A percentile compares a stretch with the other conserved stretches of the same genome.
Conservation (phyloP, 1,139 yeast genomes). For the Zygosaccharomyces pseudobailii region DNA sequence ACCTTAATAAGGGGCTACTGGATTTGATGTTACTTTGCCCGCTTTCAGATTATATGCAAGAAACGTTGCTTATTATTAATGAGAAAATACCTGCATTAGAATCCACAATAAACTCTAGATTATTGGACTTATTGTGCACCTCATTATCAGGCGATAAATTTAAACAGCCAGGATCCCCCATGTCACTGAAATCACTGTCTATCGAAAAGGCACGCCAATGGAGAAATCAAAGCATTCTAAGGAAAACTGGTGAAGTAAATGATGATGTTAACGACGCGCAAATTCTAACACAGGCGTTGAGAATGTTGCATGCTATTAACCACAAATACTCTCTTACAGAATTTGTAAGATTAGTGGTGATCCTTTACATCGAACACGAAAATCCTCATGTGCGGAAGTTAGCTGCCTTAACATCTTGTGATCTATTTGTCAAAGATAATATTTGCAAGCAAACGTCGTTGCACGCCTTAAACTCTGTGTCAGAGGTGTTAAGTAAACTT, state of each 20-base stretch:
- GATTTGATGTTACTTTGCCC: slow-evolving; percentile 81
- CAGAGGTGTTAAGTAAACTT: slow-evolving; percentile 76
- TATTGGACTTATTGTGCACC: slow-evolving; percentile 66
- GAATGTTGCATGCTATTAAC: slow-evolving; percentile 69
- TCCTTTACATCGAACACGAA: slow-evolving; percentile 75
- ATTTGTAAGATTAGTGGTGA: slow-evolving; percentile 78
- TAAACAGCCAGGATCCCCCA: slow-evolving; percentile 86
- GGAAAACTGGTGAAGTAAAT: slow-evolving; percentile 43
- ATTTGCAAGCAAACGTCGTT: slow-evolving; percentile 82
- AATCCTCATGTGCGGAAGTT: slow-evolving; percentile 75
- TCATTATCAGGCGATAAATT: slow-evolving; percentile 81
- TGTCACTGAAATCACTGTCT: slow-evolving; percentile 51
- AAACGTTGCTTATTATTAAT: slow-evolving; percentile 63
- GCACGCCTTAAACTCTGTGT: slow-evolving; percentile 77
- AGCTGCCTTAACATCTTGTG: slow-evolving; percentile 81
- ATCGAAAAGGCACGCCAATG: slow-evolving; percentile 68
- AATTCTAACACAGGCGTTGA: slow-evolving; percentile 36
- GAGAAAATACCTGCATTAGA: slow-evolving; percentile 77
- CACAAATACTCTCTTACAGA: slow-evolving; percentile 78
- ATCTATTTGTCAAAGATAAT: slow-evolving; percentile 74
- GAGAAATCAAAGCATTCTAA: slow-evolving; percentile 64
- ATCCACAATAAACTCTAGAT: slow-evolving; percentile 62
- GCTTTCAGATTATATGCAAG: slow-evolving; percentile 72
- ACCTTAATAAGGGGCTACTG: slow-evolving; percentile 73
- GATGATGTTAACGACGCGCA: slow-evolving; percentile 32